Percentiles rank a stretch among this genome's conserved stretches.
phyloP scores from a whole-genome alignment of 441 rosid genomes.

The Biscutella laevigata region DNA sequence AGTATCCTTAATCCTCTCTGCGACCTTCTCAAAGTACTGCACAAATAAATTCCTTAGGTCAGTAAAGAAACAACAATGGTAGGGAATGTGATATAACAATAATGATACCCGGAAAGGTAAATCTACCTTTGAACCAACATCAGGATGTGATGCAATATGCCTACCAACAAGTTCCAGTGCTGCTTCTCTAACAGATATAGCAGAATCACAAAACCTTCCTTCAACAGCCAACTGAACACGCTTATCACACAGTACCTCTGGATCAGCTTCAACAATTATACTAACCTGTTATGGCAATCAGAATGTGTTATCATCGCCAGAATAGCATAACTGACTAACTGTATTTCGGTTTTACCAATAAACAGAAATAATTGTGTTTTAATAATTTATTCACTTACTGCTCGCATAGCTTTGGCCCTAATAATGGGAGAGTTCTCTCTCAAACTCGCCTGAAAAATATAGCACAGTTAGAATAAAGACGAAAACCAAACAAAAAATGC shows the following conservation, averaged over 20 bases:
- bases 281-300: slow-evolving; percentile 66
- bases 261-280: slow-evolving; percentile 94
- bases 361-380: slow-evolving; percentile 5
- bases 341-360: slow-evolving; percentile 7
- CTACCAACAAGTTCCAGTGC: slow-evolving; percentile 98
- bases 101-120: slow-evolving; percentile 6
- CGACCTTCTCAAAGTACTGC: slow-evolving; percentile 97
- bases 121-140: slow-evolving; percentile 83
- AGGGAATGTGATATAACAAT: slow-evolving; percentile 6
- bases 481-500: slow-evolving; percentile 22
- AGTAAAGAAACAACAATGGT: slow-evolving; percentile 8
- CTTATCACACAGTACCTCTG: slow-evolving; percentile 87
- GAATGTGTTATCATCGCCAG: slow-evolving; percentile 16
- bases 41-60: slow-evolving; percentile 17
- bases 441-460: slow-evolving; percentile 75
- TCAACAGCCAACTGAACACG: slow-evolving; percentile 97
- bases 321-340: slow-evolving; percentile 4
- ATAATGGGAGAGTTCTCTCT: slow-evolving; percentile 94
- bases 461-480: slow-evolving; percentile 6
- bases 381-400: slow-evolving; percentile 48
- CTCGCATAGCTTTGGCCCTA: slow-evolving; percentile 93
- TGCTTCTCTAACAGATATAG: slow-evolving; percentile 98
- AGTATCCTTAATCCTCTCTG: slow-evolving; percentile 97
- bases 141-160: slow-evolving; percentile 98
- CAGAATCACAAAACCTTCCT: slow-evolving; percentile 99